Evolutionary conservation across 2,329 filamentous ascomycete genomes (phyloP), one percentile per base, ranked within the genome.

Genomic region (Chaetomiaceae sp.): DNA sequence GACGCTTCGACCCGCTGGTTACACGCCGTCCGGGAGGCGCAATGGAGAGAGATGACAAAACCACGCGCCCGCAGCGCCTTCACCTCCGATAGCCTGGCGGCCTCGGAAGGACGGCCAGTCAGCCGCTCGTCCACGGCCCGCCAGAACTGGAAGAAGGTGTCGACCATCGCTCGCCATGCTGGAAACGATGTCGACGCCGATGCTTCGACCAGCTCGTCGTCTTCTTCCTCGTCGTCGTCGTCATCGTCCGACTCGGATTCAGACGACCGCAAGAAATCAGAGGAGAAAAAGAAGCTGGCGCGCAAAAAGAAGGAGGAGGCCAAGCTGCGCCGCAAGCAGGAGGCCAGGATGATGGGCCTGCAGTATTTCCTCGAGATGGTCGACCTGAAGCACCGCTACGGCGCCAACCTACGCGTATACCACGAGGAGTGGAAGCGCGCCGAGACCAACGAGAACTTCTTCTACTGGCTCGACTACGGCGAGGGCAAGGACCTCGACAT

Each of bases 401-500:
- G 90, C 4, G 86, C 83, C 48, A 95, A 93, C 59, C 68, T 96
- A 44, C 77, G 87, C 27, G 78, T 81, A 27, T 96, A 96, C 60
- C 91, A 96, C 62, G 80, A 82, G 53, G 82, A 87, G 57, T 96
- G 91, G 91, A 89, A 89, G 66, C 81, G 78, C 54, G 74, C 81
- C 1, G 74, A 87, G 23, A 92, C 89, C 0, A 79, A 82, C 4
- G 86, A 96, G 65, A 95, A 93, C 64, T 96, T 91, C 75, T 96
- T 96, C 66, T 92, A 90, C 69, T 96, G 91, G 90, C 74, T 96
- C 1, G 91, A 96, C 64, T 76, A 86, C 52, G 91, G 91, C 5
- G 84, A 85, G 43, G 91, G 91, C 0, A 82, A 74, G 58, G 67
- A 78, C 34, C 65, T 93, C 38, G 85, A 92, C 56, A 71, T 92